Base-by-base conservation (phyloP, 78 protist genomes). In the Dictyostelium capitatum region DNA sequence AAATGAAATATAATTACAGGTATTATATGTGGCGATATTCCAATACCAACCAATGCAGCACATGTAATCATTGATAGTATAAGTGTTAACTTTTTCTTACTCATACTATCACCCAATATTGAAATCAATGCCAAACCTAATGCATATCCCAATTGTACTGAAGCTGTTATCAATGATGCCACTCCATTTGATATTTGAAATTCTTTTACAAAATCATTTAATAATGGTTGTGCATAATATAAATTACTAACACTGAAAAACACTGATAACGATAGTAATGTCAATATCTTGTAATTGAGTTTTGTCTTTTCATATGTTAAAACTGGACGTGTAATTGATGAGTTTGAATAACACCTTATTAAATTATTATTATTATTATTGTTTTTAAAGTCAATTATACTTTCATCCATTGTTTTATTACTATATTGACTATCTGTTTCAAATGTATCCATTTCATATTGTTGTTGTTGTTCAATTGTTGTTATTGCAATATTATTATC, bases 131-230 rank as follows among this genome's bases (percentile, higher is more conserved):
- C 30, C 1, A 84, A 72, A 7, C 92, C 92, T 6, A 84, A 47
- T 17, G 92, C 82, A 47, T 84, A 84, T 1, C 92, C 92, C 10
- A 74, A 20, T 28, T 84, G 92, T 2, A 84, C 92, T 0, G 92
- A 54, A 77, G 75, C 75, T 37, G 92, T 43, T 6, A 75, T 73
- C 10, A 84, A 7, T 2, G 83, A 56, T 69, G 78, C 48, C 0
- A 84, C 75, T 37, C 75, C 10, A 8, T 57, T 32, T 6, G 69
- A 47, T 6, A 53, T 54, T 11, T 47, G 4, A 11, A 84, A 84
- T 8, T 84, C 83, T 1, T 37, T 37, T 0, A 74, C 92, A 37
- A 84, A 14, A 3, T 51, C 47, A 30, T 84, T 74, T 0, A 84
- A 59, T 6, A 84, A 69, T 47, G 92, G 92, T 43, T 84, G 92